Evolutionary conservation across 2,329 filamentous ascomycete species (phyloP), one percentile per base, ranked within the genome.

Genomic region (Monascus ruber): DNA sequence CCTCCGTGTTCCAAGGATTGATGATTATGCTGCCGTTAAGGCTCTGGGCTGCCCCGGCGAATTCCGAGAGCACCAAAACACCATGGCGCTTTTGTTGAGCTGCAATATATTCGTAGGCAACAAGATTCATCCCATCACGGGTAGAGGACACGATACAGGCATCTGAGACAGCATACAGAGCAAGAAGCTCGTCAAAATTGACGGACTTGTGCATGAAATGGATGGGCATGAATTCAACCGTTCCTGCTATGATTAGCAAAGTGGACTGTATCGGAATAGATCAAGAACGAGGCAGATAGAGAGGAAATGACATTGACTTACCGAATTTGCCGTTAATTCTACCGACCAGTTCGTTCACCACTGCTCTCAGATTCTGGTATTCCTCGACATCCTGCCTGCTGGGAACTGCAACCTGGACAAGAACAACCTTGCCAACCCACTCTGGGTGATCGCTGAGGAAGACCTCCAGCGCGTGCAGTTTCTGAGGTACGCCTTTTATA

Each of bases 1-100:
- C 89, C 58, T 95, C 88, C 0, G 88, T 95, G 61, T 96, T 96
- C 91, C 91, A 98, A 1, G 91, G 91, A 64, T 98, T 98, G 55
- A 96, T 85, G 39, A 96, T 88, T 37, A 96, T 72, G 51, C 85
- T 87, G 44, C 89, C 89, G 50, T 94, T 95, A 42, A 98, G 73
- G 46, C 84, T 91, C 64, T 96, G 91, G 1, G 91, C 89, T 5
- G 91, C 91, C 33, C 91, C 91, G 0, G 91, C 88, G 58, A 98
- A 96, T 60, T 98, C 91, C 35, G 88, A 95, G 27, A 98, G 76
- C 40, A 98, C 88, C 77, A 98, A 82, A 45, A 86, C 83, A 42
- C 91, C 91, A 58, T 96, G 86, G 37, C 86, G 81, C 56, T 93
- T 80, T 51, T 85, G 77, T 59, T 98, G 89, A 3, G 85, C 86